Evolutionary conservation across 2,329 filamentous ascomycete species (phyloP).

Genomic region (Sclerotinia trifoliorum): DNA sequence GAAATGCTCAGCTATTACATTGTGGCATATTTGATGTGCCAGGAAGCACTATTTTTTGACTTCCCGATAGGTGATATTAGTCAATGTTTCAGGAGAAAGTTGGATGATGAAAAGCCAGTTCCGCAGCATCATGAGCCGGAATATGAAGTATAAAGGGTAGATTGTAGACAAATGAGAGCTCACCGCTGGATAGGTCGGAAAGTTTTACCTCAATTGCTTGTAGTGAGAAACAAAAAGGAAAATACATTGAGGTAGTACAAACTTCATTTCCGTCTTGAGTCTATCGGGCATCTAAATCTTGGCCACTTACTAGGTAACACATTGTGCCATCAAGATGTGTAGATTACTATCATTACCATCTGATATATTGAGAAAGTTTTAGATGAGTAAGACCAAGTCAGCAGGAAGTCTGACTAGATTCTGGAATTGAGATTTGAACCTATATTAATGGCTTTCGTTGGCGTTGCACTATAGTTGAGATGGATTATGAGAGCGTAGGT

Average conservation of each 20-base stretch:
- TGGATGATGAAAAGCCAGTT: conserved; percentile 8
- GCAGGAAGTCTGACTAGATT: neutral
- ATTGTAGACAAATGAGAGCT: neutral
- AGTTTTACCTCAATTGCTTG: too few species aligned
- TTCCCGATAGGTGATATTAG: conserved; percentile 47
- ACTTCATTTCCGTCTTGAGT: neutral
- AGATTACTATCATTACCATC: neutral
- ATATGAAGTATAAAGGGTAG: neutral
- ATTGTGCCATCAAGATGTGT: neutral
- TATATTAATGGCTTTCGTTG: neutral
- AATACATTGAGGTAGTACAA: neutral
- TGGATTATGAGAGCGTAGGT: too few species aligned
- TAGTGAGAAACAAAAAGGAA: too few species aligned
- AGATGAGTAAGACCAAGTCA: neutral
- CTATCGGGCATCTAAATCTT: too few species aligned
- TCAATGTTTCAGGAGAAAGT: conserved; percentile 42
- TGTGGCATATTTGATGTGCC: conserved; percentile 45
- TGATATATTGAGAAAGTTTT: neutral
- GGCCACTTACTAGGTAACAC: too few species aligned
- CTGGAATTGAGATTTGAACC: neutral
- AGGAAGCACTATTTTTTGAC: conserved; percentile 42
- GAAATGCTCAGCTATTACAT: conserved; percentile 50
- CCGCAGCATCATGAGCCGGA: neutral
- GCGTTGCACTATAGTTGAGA: neutral
- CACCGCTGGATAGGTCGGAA: too few species aligned